Evolutionary conservation across 352 stramenopile species (phyloP), one percentile per base, ranked within the genome.

Genomic region (Globisporangium cylindrosporum): DNA sequence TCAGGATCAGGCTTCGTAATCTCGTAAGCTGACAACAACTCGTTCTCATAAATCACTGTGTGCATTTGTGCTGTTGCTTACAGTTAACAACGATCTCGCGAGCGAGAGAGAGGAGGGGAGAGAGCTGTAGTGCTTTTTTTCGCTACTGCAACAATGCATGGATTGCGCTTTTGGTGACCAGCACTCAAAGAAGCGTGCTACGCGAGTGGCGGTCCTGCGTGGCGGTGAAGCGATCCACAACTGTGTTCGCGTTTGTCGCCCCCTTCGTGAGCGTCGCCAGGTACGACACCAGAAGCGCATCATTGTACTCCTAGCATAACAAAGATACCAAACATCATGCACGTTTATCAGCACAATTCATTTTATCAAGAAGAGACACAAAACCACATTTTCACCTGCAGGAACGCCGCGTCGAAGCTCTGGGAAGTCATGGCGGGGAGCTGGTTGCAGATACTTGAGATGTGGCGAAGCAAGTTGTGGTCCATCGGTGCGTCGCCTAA

Each of bases 361-460:
- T 18, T 32, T 57, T 9, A 20, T 34, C 9, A 34, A 29, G 32
- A 48, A 49, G 12, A 14, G 32, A 61, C 18, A 29, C n/a, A 29
- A 59, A 41, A 41, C 4, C 36, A 15, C 29, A 48, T 59, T 9
- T 5, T 41, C 53, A 88, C 80, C 74, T 90, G 81, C 25, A 86
- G 71, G 60, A 94, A 96, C 25, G 82, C 76, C 32, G 76, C 62
- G 56, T 93, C 83, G 63, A 96, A 96, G 22, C 79, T 76, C 64
- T 91, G 73, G 20, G 85, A 89, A 24, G 86, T 79, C 72, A 95
- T 88, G 20, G 82, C 83, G 20, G 89, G 89, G 14, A 96, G 75
- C 59, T 94, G 82, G 68, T 95, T 92, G 70, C 86, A 94, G 38
- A 94, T 86, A 53, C 85, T 94, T 66, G 88, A 93, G 62, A 96